These are phyloP conservation scores for Fusarium bactridioides DNA, from an alignment of 2,329 filamentous ascomycete species.

Conservation along the genomic window DNA sequence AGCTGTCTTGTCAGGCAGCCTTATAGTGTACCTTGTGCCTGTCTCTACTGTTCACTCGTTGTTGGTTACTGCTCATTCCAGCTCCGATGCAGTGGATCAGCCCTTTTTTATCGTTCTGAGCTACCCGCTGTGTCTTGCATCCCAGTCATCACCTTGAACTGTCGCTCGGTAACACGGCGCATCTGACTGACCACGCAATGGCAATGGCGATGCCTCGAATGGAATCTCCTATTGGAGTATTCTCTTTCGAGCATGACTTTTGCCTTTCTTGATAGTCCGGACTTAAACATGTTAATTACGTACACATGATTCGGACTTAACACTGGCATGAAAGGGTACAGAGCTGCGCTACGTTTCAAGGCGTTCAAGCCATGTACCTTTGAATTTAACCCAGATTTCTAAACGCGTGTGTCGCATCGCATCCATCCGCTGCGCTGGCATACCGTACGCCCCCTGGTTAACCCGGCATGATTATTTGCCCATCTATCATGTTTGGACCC, in stretches of 20 bases:
- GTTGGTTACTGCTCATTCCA: slow-evolving; percentile 14
- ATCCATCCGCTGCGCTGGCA: neutral
- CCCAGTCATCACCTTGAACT: slow-evolving; percentile 24
- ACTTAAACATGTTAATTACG: slow-evolving; percentile 1
- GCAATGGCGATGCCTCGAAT: slow-evolving; percentile 3
- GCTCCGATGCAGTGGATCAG: slow-evolving; percentile 29
- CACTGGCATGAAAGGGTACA: neutral
- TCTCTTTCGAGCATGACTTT: neutral
- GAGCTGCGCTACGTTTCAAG: slow-evolving; percentile 10
- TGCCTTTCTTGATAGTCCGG: neutral
- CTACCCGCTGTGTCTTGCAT: slow-evolving; percentile 27
- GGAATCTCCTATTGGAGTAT: neutral
- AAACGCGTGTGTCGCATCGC: neutral
- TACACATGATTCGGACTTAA: slow-evolving; percentile 13
- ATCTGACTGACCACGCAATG: neutral
- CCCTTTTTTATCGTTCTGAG: slow-evolving; percentile 7
- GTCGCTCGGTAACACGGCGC: slow-evolving; percentile 5
- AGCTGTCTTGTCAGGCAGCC: slow-evolving; percentile 17
- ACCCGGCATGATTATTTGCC: neutral
- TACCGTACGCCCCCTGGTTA: neutral
- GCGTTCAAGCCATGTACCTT: neutral
- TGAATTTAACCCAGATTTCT: slow-evolving; percentile 21
- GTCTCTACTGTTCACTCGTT: neutral
- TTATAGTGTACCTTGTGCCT: slow-evolving; percentile 8
- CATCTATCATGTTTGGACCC: slow-evolving; percentile 1